phyloP scores from a whole-genome alignment of 345 rosid species.

The Citrus inodora region DNA sequence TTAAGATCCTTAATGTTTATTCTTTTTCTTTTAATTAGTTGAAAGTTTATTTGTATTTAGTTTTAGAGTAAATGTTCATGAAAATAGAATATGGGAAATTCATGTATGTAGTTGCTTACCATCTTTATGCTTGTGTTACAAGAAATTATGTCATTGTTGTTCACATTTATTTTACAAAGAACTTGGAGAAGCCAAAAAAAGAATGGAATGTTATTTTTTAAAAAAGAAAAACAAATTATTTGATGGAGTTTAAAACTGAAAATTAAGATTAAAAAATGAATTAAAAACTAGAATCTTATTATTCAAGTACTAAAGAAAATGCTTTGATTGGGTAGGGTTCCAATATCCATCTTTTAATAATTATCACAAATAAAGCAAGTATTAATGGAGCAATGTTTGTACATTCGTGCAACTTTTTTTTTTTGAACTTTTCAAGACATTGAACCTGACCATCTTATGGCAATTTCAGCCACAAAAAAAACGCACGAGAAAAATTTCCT shows the following conservation, averaged over 20 bases:
- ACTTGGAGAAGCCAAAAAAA: background rate
- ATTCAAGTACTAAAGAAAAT: too few species aligned
- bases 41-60: too few species aligned
- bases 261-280: too few species aligned
- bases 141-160: background rate
- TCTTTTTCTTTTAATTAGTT: too few species aligned
- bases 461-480: background rate
- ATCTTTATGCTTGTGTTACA: background rate
- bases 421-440: background rate
- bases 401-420: background rate
- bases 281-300: too few species aligned
- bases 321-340: background rate
- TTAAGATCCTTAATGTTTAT: too few species aligned
- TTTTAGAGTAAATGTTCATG: background rate
- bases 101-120: background rate
- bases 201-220: background rate
- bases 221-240: background rate
- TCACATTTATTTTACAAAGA: conserved; percentile 5
- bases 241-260: background rate
- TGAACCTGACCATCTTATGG: background rate
- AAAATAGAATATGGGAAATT: background rate
- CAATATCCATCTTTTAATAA: background rate
- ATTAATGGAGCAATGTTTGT: too few species aligned
- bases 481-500: background rate
- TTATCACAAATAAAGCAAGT: background rate